Base-by-base conservation (phyloP, 306 rosid genomes). In the Erythrophleum fordii region DNA sequence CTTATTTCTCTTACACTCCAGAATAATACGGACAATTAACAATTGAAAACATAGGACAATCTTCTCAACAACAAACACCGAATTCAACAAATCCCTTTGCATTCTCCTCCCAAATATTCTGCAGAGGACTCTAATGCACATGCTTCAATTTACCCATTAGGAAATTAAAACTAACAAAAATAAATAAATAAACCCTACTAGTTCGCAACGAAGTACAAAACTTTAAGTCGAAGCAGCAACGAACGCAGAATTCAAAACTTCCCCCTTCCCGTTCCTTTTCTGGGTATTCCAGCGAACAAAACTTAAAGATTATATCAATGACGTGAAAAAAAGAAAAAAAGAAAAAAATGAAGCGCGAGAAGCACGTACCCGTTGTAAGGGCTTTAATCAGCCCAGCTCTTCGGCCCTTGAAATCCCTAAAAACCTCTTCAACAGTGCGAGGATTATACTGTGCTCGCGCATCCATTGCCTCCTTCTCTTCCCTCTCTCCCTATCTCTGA, bases 341-440 rank as follows among this genome's bases (percentile, higher is more conserved):
- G 6, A 48, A 65, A 0, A 60, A 18, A 49, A 22, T 20, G 23
- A 23, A 77, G 62, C 17, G 26, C 55, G 42, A 44, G 53, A 78
- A 5, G 26, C 35, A 64, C 5, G 45, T 34, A 94, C 98, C 98
- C n/a, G 85, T 76, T 41, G 98, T 94, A 29, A 94, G 98, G 75
- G 98, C 98, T 77, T 89, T 94, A 81, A 94, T 84, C 81, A 94
- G n/a, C 34, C 88, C 98, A 41, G 86, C 71, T 88, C 98, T 76
- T 17, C 98, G 92, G 83, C 97, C 93, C 77, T 87, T 92, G 87
- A 92, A 94, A 90, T 94, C 98, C 58, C 88, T 83, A 71, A 89
- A 94, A 59, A 94, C 91, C 62, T 94, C 97, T 80, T 92, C 98
- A 0, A 94, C 98, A 18, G 98, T 82, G 4, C 97, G 95, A 77